Base-by-base conservation (phyloP, 495 filamentous ascomycete genomes). In the Hypoxylon rickii region DNA sequence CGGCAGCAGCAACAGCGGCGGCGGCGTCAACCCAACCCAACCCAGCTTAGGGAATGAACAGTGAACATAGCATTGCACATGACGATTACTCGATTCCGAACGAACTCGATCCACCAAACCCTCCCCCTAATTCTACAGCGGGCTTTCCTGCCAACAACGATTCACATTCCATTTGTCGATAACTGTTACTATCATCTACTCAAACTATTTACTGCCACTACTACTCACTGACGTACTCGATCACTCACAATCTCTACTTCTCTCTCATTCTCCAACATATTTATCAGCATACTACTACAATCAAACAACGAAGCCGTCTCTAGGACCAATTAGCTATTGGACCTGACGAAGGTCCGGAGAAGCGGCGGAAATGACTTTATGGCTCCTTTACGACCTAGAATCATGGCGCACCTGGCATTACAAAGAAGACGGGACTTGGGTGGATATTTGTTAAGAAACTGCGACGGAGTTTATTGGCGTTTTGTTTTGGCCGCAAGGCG, bases 401-500 rank as follows among this genome's bases (percentile, higher is more conserved):
- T 39, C 53, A 53, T 58, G 59, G 59, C 59, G 59, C 50, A 58
- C 31, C 48, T 54, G 59, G 59, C 48, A 63, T 57, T 63, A 47
- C 52, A 53, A 58, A 63, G 53, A 54, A 37, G 44, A 31, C 16
- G 43, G 42, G 32, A 44, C 51, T 61, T 54, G 53, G 48, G 53
- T 36, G 44, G 59, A 45, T 44, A 33, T 56, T 22, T 58, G 59
- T 45, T 53, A 57, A 51, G 48, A 58, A 50, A 41, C 39, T 58
- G 48, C 54, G 66, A 65, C 46, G 66, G 66, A 69, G 66, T 69
- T 69, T 40, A 63, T 57, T 57, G 50, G 67, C 65, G 65, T 67
- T 70, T 70, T 56, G 56, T 64, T 46, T 65, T 47, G 55, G 67
- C 62, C 65, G 55, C 66, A 56, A 62, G 45, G 65, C 67, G 58